Percentiles rank a stretch among this genome's conserved stretches.
Evolutionary conservation across 257 asterid species (phyloP).

Genomic region (Galeopsis tetrahit): DNA sequence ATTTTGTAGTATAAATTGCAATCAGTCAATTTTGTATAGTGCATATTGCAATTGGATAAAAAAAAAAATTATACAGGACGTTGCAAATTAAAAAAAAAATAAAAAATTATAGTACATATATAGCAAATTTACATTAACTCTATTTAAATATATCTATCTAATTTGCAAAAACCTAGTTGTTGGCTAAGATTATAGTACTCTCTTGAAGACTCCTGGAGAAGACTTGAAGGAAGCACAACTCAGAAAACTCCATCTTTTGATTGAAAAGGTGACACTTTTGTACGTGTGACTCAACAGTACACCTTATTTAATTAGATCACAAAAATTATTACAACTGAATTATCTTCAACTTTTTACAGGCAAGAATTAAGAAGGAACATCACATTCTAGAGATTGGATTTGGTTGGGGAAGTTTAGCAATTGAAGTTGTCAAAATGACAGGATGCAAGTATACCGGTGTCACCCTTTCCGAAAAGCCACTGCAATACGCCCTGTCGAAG

Average conservation of each 20-base stretch:
- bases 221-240: constrained; percentile 72
- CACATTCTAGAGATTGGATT: constrained; percentile 73
- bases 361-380: constrained; percentile 55
- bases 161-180: background rate
- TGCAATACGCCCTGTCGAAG: constrained; percentile 49
- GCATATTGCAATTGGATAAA: too few species aligned
- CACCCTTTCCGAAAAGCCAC: constrained; percentile 65
- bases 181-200: background rate
- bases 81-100: too few species aligned
- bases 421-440: constrained; percentile 57
- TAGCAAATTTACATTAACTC: too few species aligned
- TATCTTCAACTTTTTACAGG: constrained; percentile 40
- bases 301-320: background rate
- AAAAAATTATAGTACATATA: too few species aligned
- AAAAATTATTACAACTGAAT: background rate
- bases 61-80: too few species aligned
- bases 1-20: too few species aligned
- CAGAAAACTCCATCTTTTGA: constrained; percentile 58
- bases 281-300: background rate
- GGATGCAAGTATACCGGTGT: constrained; percentile 78
- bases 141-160: background rate
- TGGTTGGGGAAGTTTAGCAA: constrained; percentile 77
- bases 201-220: constrained; percentile 51
- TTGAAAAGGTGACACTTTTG: constrained; percentile 52
- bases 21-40: too few species aligned